These are phyloP conservation scores for Pleurozium schreberi DNA, from an alignment of 225 moss, liverwort and hornwort genomes.

Conservation along the genomic window DNA sequence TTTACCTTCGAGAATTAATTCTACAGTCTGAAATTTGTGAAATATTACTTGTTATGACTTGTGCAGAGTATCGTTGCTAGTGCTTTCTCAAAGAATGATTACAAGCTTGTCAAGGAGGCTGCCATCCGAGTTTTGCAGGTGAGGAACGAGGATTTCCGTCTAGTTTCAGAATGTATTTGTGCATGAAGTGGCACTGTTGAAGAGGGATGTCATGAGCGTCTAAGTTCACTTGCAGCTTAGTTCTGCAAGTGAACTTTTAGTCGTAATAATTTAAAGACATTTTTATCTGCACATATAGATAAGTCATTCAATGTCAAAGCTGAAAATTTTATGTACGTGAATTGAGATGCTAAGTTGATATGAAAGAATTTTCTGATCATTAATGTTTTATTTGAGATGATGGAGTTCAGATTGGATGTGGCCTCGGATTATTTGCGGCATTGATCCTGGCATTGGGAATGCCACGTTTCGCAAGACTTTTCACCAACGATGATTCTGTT, in stretches of 20 bases:
- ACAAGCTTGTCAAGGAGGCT: conserved; percentile 32
- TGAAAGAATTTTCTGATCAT: background rate
- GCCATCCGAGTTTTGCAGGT: conserved; percentile 44
- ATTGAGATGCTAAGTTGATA: background rate
- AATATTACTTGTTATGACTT: background rate
- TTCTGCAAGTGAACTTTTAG: background rate
- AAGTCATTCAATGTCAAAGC: background rate
- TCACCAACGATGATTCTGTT: conserved; percentile 29
- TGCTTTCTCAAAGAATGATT: conserved; percentile 33
- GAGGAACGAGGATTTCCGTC: background rate
- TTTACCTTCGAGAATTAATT: background rate
- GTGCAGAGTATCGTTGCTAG: conserved; percentile 33
- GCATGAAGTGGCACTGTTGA: background rate
- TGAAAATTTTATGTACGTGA: background rate
- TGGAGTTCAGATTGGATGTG: conserved; percentile 29
- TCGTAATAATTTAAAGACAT: background rate
- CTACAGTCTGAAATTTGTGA: background rate
- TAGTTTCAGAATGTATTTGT: background rate
- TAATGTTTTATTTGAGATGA: background rate
- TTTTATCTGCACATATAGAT: background rate
- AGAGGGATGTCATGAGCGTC: background rate
- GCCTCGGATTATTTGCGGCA: conserved; percentile 16
- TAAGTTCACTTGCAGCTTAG: no score
- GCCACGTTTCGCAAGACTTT: conserved; percentile 27
- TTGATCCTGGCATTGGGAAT: conserved; percentile 23